Conservation (phyloP, 805 yeast genomes). For the Candida ipomoeae region DNA sequence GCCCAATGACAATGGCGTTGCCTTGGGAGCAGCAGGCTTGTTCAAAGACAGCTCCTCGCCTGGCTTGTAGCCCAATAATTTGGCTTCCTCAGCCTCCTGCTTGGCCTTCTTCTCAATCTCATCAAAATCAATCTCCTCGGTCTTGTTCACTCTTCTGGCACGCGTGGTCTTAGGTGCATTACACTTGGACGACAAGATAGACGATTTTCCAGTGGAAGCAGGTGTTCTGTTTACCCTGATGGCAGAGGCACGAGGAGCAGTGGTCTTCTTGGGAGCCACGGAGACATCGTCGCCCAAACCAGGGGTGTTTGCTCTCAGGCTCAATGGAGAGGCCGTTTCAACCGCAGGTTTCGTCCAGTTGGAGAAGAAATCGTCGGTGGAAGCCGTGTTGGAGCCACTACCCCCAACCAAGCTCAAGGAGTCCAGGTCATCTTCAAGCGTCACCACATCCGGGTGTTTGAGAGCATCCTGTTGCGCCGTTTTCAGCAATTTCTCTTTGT, state of each 20-base stretch:
- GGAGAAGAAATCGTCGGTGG: constrained; percentile 83
- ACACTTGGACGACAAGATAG: constrained; percentile 44
- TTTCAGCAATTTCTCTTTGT: constrained; percentile 73
- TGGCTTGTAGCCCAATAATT: constrained; percentile 50
- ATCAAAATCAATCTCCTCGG: constrained; percentile 53
- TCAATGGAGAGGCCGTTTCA: constrained; percentile 49
- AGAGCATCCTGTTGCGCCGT: constrained; percentile 63
- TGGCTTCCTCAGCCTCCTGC: constrained; percentile 70
- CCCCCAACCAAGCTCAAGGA: constrained; percentile 27
- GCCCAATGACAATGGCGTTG: constrained; percentile 12
- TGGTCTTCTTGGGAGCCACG: constrained; percentile 10
- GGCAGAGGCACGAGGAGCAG: constrained; percentile 24
- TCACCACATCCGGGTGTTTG: constrained; percentile 69
- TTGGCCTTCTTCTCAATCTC: constrained; percentile 73
- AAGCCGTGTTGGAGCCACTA: constrained; percentile 36
- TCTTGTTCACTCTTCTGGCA: constrained; percentile 46
- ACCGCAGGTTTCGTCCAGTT: constrained; percentile 82
- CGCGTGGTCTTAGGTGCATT: constrained; percentile 55
- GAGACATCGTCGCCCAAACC: constrained; percentile 32
- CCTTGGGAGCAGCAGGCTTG: constrained; percentile 3
- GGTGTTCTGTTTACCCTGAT: constrained; percentile 25
- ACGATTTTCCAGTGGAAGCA: constrained; percentile 26
- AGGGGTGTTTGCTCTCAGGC: constrained; percentile 45
- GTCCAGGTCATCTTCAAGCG: constrained; percentile 85
- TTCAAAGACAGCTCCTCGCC: constrained; percentile 15